Evolutionary conservation across 2,329 filamentous ascomycete species (phyloP).

Genomic region (Fusarium penzigii): DNA sequence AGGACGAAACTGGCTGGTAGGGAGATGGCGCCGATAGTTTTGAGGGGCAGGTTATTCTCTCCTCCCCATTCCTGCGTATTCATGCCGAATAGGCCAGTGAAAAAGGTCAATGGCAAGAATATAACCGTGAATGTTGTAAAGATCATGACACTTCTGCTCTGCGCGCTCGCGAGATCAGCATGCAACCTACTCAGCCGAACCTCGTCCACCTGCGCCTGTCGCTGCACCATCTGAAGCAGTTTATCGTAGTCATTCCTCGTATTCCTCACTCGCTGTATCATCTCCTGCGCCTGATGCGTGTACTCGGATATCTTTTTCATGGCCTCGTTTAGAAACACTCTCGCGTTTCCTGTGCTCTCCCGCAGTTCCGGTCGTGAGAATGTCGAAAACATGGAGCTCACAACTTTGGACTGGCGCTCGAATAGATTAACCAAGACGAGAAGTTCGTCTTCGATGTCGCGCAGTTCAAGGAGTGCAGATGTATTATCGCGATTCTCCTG

Average conservation of each 20-base stretch:
- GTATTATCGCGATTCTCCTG: slow-evolving; percentile 63
- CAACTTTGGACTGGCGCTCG: slow-evolving; percentile 53
- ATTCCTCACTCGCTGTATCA: slow-evolving; percentile 57
- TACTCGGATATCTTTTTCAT: slow-evolving; percentile 57
- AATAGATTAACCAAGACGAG: slow-evolving; percentile 58
- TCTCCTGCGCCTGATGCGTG: slow-evolving; percentile 53
- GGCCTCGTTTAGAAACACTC: slow-evolving; percentile 53
- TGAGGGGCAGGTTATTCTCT: slow-evolving; percentile 44
- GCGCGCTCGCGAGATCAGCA: slow-evolving; percentile 62
- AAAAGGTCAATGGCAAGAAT: slow-evolving; percentile 65
- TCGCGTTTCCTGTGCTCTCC: slow-evolving; percentile 46
- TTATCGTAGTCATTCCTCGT: slow-evolving; percentile 66
- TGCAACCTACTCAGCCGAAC: slow-evolving; percentile 63
- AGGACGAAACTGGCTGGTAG: slow-evolving; percentile 50
- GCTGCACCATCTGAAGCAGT: slow-evolving; percentile 66
- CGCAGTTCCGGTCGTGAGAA: slow-evolving; percentile 45
- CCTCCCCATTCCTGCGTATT: slow-evolving; percentile 63
- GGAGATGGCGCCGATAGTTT: slow-evolving; percentile 49
- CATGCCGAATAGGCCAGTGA: slow-evolving; percentile 66
- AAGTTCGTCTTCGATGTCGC: slow-evolving; percentile 66
- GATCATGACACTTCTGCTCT: slow-evolving; percentile 65
- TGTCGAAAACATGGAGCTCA: slow-evolving; percentile 48
- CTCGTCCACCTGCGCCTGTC: slow-evolving; percentile 67
- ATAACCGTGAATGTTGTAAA: slow-evolving; percentile 66
- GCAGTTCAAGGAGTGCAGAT: slow-evolving; percentile 61